A percentile compares a stretch with the other conserved stretches of the same genome.
phyloP scores from a whole-genome alignment of 108 stramenopile species.

The Nitzschia palea region DNA sequence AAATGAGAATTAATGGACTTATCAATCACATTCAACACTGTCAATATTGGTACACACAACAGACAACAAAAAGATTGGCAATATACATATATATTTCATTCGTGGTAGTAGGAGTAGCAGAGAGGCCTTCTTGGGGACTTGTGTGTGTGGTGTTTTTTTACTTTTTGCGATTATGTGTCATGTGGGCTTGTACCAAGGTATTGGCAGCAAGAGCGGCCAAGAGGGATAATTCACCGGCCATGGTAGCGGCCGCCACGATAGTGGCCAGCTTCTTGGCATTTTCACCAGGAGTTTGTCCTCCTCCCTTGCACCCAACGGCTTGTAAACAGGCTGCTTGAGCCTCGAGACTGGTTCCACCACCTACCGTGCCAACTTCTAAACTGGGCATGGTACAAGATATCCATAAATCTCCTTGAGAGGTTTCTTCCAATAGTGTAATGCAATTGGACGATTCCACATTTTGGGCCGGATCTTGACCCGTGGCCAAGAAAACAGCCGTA shows the following conservation, averaged over 20 bases:
- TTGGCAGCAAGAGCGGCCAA: slow-evolving; percentile 95
- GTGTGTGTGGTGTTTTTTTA: too few relatives aligned
- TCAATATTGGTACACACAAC: too few relatives aligned
- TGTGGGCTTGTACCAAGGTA: slow-evolving; percentile 87
- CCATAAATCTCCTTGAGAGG: slow-evolving; percentile 84
- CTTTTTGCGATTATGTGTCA: slow-evolving; percentile 89
- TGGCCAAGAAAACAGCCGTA: slow-evolving; percentile 97
- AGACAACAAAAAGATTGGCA: not conserved
- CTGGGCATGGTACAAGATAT: slow-evolving; percentile 97
- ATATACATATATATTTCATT: not conserved
- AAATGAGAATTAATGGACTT: too few relatives aligned
- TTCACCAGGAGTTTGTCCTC: slow-evolving; percentile 88
- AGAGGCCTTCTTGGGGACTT: too few relatives aligned
- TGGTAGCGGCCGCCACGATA: slow-evolving; percentile 92
- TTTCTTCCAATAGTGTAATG: slow-evolving; percentile 94
- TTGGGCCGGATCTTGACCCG: slow-evolving; percentile 99
- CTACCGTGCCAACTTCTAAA: slow-evolving; percentile 98
- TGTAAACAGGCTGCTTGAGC: slow-evolving; percentile 95
- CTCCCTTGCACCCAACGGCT: slow-evolving; percentile 88
- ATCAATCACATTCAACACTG: too few relatives aligned
- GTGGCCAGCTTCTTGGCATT: slow-evolving; percentile 92
- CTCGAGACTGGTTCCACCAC: slow-evolving; percentile 94
- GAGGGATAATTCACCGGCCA: slow-evolving; percentile 96
- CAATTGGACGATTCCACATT: slow-evolving; percentile 96
- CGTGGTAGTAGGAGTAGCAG: slow-evolving; percentile 30